Evolutionary conservation across 2,329 filamentous ascomycete genomes (phyloP), one percentile per base, ranked within the genome.

Genomic region (Zelopaecilomyces penicillatus): DNA sequence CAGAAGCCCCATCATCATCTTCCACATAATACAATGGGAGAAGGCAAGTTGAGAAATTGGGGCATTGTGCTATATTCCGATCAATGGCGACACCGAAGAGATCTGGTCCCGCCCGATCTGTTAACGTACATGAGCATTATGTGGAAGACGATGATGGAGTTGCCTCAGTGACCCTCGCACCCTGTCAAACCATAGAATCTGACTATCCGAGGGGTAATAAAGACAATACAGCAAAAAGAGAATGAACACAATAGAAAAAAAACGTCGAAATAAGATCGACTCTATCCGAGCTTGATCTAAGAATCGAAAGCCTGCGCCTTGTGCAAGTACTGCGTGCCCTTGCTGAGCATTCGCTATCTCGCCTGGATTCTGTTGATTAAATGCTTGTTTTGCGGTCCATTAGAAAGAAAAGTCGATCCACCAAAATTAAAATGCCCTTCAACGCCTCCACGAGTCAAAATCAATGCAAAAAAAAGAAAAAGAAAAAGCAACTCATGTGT

Each of bases 101-200:
- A 55, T 54, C 57, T 54, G 61, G 52, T 54, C 56, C 54, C 50
- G 53, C 54, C 59, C 52, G 60, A 61, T 56, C 54, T 62, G 65
- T 81, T 82, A 82, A 82, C 78, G 73, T 83, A 83, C 80, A 83
- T 78, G 65, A 69, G 66, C 66, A 57, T 56, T 62, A 67, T 66
- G 69, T 74, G 72, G 77, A 82, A 80, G 78, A 82, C 76, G 78
- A 82, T 79, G 78, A 80, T 80, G 75, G 77, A 76, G 75, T 78
- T 77, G 76, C 76, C 78, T 73, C 70, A 67, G 66, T 73, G 65
- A 48, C 43, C 45, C 45, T 50, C 41, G 43, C 45, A 41, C 47
- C 43, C 44, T 29, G 34, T 46, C 46, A 39, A 45, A 45, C 38
- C 38, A 41, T n/a, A 39, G 41, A 43, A 41, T 19, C 30, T 27